These are phyloP conservation scores for Neonectria magnoliae DNA, from an alignment of 2,329 filamentous ascomycete species.

Conservation along the genomic window DNA sequence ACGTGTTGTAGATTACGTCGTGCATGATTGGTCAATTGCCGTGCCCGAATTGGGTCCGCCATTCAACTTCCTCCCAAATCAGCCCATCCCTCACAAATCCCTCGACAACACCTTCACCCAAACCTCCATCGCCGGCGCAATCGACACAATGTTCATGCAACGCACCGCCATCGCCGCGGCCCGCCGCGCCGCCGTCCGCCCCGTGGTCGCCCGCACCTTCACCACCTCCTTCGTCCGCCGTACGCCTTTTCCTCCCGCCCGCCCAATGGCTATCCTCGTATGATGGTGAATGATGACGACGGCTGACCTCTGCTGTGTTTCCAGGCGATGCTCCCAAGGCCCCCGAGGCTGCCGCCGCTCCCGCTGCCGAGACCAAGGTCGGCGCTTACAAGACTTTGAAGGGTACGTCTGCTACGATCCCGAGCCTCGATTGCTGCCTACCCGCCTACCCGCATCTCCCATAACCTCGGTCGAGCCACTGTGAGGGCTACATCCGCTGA, in stretches of 20 bases:
- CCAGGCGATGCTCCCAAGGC: conserved; percentile 53
- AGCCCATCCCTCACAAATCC: conserved; percentile 60
- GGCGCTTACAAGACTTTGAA: conserved; percentile 57
- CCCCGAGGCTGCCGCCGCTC: conserved; percentile 47
- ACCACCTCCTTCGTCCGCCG: conserved; percentile 69
- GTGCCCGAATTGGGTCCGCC: conserved; percentile 42
- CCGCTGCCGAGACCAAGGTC: conserved; percentile 56
- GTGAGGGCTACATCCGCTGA: conserved; percentile 35
- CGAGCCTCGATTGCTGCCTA: conserved; percentile 21
- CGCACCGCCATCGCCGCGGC: conserved; percentile 69
- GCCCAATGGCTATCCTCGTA: conserved; percentile 44
- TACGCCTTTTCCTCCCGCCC: conserved; percentile 52
- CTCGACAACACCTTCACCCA: conserved; percentile 46
- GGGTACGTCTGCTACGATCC: conserved; percentile 53
- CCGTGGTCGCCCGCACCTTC: conserved; percentile 67
- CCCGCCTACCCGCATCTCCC: conserved; percentile 23
- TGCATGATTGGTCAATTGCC: conserved; percentile 50
- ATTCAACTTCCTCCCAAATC: conserved; percentile 53
- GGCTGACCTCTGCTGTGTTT: conserved; percentile 38
- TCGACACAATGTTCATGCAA: conserved; percentile 67
- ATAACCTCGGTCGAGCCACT: conserved; percentile 40
- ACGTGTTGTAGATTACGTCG: conserved; percentile 44
- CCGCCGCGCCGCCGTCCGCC: conserved; percentile 65
- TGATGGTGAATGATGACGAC: conserved; percentile 42
- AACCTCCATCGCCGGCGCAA: conserved; percentile 38